Conservation (phyloP, 129 eudicot species). For the Heracleum sosnowskyi region DNA sequence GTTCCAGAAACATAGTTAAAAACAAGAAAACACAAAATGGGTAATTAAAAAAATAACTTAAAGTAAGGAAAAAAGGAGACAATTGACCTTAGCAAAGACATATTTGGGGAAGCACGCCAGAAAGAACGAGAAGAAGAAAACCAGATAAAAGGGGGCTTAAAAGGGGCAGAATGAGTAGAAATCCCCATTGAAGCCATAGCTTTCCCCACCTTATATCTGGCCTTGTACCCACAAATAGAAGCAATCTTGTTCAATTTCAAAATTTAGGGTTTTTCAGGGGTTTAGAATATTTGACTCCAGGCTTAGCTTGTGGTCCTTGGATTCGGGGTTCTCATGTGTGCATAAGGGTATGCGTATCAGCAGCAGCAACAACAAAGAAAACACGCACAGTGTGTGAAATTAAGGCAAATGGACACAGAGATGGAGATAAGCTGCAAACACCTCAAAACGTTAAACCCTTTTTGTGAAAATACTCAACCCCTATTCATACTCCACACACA, state of each 20-base stretch:
- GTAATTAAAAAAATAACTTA: neutral
- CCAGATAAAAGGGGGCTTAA: constrained; percentile 50
- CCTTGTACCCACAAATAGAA: constrained; percentile 8
- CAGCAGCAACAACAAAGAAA: neutral
- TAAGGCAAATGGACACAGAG: neutral
- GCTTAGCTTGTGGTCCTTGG: neutral
- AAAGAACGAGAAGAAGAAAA: constrained; percentile 28
- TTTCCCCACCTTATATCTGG: constrained; percentile 32
- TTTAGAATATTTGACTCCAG: neutral
- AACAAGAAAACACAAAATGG: neutral
- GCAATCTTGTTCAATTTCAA: constrained; percentile 49
- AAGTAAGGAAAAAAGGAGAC: neutral
- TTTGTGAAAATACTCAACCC: too few species aligned
- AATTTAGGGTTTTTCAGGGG: constrained; percentile 28
- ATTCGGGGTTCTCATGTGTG: neutral
- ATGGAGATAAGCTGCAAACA: neutral
- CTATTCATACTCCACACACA: too few species aligned
- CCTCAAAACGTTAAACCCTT: constrained; percentile 6
- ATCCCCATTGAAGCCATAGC: constrained; percentile 57
- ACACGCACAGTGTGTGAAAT: neutral
- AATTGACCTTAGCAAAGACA: constrained; percentile 30
- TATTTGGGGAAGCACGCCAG: constrained; percentile 27
- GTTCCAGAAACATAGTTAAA: neutral
- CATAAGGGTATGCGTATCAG: neutral
- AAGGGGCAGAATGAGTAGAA: constrained; percentile 43